phyloP scores from a whole-genome alignment of 345 rosid species.

The Dipteronia sinensis region DNA sequence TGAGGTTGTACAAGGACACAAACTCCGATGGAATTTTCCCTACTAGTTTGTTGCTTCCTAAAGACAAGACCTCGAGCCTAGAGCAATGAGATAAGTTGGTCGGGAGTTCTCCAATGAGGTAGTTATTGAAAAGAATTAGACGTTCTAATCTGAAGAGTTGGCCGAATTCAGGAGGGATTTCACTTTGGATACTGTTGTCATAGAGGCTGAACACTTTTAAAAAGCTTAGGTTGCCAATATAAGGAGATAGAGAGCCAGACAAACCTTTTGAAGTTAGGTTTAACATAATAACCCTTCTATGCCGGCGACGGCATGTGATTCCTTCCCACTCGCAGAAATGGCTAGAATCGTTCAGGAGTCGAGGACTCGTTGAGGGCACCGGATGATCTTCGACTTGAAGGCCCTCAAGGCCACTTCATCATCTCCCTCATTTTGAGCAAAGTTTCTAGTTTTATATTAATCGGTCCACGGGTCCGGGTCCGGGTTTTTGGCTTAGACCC shows the following conservation, averaged over 20 bases:
- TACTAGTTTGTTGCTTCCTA: background rate
- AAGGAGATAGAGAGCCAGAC: background rate
- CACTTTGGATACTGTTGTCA: slow-evolving; percentile 1
- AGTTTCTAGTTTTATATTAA: too few relatives aligned
- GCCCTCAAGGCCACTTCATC: background rate
- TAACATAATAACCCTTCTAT: slow-evolving; percentile 12
- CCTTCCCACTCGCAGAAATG: slow-evolving; percentile 21
- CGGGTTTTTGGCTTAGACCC: too few relatives aligned
- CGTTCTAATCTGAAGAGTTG: background rate
- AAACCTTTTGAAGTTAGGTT: background rate
- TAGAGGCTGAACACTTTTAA: background rate
- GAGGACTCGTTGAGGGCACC: background rate
- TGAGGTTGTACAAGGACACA: background rate
- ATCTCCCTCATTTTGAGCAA: slow-evolving; percentile 1
- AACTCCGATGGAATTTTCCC: slow-evolving; percentile 20
- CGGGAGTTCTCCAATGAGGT: slow-evolving; percentile 24
- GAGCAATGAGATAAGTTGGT: slow-evolving; percentile 11
- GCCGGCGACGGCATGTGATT: slow-evolving; percentile 17
- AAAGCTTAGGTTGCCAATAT: slow-evolving; percentile 21
- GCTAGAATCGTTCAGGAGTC: slow-evolving; percentile 15
- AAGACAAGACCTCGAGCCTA: background rate
- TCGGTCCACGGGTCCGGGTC: too few relatives aligned
- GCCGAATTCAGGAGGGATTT: slow-evolving; percentile 25
- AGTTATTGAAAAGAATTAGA: background rate
- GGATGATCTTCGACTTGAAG: background rate